Evolutionary conservation across 108 stramenopile genomes (phyloP), one percentile per base, ranked within the genome.

Genomic region (Skeletonema costatum): DNA sequence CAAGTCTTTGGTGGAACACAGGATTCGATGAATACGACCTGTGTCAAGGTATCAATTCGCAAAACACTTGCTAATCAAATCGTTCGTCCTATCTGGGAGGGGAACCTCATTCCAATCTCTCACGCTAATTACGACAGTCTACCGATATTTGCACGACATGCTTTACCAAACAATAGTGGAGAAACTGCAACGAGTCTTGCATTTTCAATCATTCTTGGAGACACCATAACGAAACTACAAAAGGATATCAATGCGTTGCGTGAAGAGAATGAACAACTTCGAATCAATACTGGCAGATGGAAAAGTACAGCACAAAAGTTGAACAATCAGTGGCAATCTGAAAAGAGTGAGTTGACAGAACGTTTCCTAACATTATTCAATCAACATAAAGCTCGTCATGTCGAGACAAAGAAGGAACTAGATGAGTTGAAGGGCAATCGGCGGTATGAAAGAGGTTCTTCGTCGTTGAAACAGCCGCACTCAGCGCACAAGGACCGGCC

Each of bases 241-340:
- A 76, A 82, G 10, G 85, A 91, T 58, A 62, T 87, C 9, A 70
- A 35, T 29, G 63, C 75, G 6, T 70, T 89, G 53, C 81, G 75
- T 10, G 59, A 35, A 14, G 76, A 77, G 61, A 73, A 83, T 30
- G 67, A 60, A 32, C 70, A 77, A 66, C 61, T 86, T 25, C 61
- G 68, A 36, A 46, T 25, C 31, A 75, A 82, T 42, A 39, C 66
- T 16, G 14, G 46, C 14, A 65, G 58, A 32, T 82, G 81, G 81
- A 82, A 82, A 69, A 33, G 58, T 13, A 76, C 81, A 5, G 29
- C 58, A 11, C 71, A 76, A 8, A 72, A 76, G 39, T 30, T 82
- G 53, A 82, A 56, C 30, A 64, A 75, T 68, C 66, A 68, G 19
- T 82, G 81, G 81, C 44, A 76, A 61, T 62, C 64, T 8, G 81